Base-by-base conservation (phyloP, 768 basidiomycete genomes). In the Macrolepiota albuminosa region DNA sequence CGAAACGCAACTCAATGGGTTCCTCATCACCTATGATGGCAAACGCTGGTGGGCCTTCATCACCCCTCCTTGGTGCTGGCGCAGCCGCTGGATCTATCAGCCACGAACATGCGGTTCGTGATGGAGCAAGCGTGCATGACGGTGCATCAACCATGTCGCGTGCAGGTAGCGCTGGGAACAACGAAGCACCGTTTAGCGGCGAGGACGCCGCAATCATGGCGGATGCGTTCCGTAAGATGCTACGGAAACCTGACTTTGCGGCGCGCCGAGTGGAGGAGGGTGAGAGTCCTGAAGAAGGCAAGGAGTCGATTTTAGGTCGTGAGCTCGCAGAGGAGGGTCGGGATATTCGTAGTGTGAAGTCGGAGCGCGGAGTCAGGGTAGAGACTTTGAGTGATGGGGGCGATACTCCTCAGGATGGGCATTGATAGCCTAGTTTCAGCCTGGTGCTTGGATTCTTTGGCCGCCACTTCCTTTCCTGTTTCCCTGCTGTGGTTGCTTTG, bases 131-230 rank as follows among this genome's bases (percentile, higher is more conserved):
- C 61, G 71, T 81, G n/a, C 83, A 84, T 60, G 91, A 92, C 68
- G 90, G 85, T 16, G 88, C 85, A 51, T 92, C 91, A 50, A 86
- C 84, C 7, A 83, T 86, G 50, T 89, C 87, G 34, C 78, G 82
- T 51, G 71, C 81, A 9, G 82, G 81, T 42, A 84, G 84, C 43
- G 76, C 80, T 50, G 83, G 84, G 56, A 86, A 87, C 58, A 76
- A 84, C 56, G 76, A 84, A 46, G 89, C 83, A 11, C 88, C 86
- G 10, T 88, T 95, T 73, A 88, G 87, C 48, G 87, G 84, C 21
- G 87, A 89, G 24, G 93, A 96, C 72, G 94, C 94, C 56, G 91
- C 91, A 42, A 90, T 94, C 70, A 91, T 95, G 85, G 93, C 93
- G 43, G 88, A 93, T 75, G 94, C 94, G 6, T 96, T 95, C 75